These are phyloP conservation scores for Aleurites moluccanus DNA, from an alignment of 441 rosid genomes.

Conservation along the genomic window DNA sequence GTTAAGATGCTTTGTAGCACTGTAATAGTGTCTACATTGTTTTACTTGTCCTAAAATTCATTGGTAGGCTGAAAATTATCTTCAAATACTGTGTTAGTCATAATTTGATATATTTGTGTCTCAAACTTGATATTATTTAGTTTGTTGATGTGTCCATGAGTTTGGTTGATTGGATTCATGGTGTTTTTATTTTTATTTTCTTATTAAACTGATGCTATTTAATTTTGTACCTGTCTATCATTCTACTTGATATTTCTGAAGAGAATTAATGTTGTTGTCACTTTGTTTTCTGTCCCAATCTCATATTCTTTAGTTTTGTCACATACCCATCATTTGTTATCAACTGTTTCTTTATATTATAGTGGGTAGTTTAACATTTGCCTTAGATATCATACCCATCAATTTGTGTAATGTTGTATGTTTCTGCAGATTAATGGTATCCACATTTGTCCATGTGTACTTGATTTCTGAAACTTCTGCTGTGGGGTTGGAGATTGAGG, in stretches of 20 bases:
- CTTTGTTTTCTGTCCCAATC: constrained; percentile 10
- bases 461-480: constrained; percentile 56
- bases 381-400: background rate
- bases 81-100: background rate
- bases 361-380: background rate
- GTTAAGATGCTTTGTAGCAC: background rate
- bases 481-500: constrained; percentile 42
- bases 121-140: constrained; percentile 4
- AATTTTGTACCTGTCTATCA: background rate
- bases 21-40: background rate
- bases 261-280: background rate
- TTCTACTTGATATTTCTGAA: background rate
- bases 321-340: constrained; percentile 1
- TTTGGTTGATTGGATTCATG: constrained; percentile 1
- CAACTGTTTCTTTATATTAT: background rate
- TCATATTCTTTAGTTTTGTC: background rate
- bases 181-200: background rate
- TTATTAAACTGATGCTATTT: background rate
- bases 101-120: background rate
- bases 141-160: constrained; percentile 2
- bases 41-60: constrained; percentile 1
- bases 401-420: background rate
- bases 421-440: constrained; percentile 79
- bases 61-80: background rate
- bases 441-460: constrained; percentile 51